These are phyloP conservation scores for Mycena vitilis DNA, from an alignment of 768 basidiomycete species.

Conservation along the genomic window DNA sequence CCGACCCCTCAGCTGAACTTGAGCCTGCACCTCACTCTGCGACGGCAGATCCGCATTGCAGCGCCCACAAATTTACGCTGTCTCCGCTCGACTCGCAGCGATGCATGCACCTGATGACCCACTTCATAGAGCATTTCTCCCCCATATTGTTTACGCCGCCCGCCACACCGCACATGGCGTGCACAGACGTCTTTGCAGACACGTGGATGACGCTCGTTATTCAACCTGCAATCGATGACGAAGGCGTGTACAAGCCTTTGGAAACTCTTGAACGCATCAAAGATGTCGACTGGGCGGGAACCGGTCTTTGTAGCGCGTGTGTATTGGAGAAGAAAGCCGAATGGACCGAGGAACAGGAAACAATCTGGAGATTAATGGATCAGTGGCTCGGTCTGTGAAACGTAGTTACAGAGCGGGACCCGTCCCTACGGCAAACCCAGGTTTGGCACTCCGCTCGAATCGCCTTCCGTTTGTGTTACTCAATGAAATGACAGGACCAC, in stretches of 20 bases:
- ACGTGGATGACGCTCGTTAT: conserved; percentile 81
- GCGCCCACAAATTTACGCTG: conserved; percentile 41
- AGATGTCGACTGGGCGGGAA: conserved; percentile 64
- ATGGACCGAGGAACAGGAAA: conserved; percentile 71
- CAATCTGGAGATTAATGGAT: conserved; percentile 71
- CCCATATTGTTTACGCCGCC: conserved; percentile 79
- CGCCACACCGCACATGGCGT: conserved; percentile 77
- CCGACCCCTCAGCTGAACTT: conserved; percentile 10
- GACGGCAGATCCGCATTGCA: conserved; percentile 33
- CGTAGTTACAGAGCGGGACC: conserved; percentile 13
- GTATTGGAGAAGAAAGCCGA: conserved; percentile 69
- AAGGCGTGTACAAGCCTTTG: conserved; percentile 76
- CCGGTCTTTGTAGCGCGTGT: conserved; percentile 72
- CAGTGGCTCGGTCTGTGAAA: conserved; percentile 58
- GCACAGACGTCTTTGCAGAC: conserved; percentile 79
- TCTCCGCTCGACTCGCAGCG: conserved; percentile 50
- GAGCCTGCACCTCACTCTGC: conserved; percentile 21
- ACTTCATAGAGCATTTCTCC: conserved; percentile 74
- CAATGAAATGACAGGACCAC: conserved; percentile 15
- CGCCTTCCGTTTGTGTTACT: conserved; percentile 12
- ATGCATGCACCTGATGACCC: conserved; percentile 62
- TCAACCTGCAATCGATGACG: conserved; percentile 68
- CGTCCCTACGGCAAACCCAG: conserved; percentile 11
- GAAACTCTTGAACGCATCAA: conserved; percentile 76
- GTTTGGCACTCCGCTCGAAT: conserved; percentile 25